Evolutionary conservation across 768 basidiomycete genomes (phyloP), one percentile per base, ranked within the genome.

Genomic region (Termitomyces eurrhizus): DNA sequence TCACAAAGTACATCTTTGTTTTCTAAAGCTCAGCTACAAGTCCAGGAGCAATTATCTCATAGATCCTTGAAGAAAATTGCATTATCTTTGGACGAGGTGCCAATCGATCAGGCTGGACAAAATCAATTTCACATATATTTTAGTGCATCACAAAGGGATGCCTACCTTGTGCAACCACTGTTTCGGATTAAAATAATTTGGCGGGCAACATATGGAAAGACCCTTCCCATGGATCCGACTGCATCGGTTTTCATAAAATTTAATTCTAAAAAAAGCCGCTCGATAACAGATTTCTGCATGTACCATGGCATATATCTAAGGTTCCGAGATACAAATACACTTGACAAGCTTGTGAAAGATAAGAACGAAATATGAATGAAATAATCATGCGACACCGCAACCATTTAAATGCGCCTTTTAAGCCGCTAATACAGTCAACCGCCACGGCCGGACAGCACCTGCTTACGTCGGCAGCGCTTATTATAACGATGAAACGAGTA

Each of bases 281-380:
- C 45, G 12, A 46, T 13, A 46, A 46, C 24, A 46, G 36, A 52
- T 24, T 16, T 3, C 7, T 56, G 41, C 56, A 57, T 48, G 56
- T 48, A 36, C 29, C 18, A 54, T 39, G 29, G 29, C 29, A 32
- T 7, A 56, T 36, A 35, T 49, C 56, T 26, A 49, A 36, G 26
- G 46, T n/a, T 36, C 45, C 24, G 46, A 57, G 45, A 49, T 46
- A 57, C 56, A 57, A 49, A 39, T 49, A 49, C 46, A 57, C 18
- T 37, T 37, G 35, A 14, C 51, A 26, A 37, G 24, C 33, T 26
- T 37, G 52, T 51, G 29, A 26, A 52, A 42, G n/a, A 13, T 21
- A 56, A 56, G 29, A 52, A 39, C 33, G 16, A 53, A 21, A 26
- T 39, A 39, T 26, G 6, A 26, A 16, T 36, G 13, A 48, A 45